These are phyloP conservation scores for Ampelocalamus luodianensis DNA, from an alignment of 176 grass and related monocot species.

Conservation along the genomic window DNA sequence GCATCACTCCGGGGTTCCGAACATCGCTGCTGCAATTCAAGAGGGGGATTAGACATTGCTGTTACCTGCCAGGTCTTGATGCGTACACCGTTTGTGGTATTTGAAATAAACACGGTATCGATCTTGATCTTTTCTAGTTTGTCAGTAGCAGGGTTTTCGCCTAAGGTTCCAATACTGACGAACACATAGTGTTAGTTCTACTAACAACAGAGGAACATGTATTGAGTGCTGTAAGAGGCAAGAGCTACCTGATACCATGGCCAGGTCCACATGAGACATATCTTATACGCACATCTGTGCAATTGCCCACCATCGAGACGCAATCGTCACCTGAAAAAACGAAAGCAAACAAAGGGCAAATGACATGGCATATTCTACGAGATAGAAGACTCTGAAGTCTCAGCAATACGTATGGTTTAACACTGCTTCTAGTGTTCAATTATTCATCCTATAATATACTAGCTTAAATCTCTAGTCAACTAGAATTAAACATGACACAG, in stretches of 20 bases:
- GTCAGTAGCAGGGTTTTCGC: conserved; percentile 40
- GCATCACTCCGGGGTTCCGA: not conserved
- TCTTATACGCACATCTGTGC: conserved; percentile 59
- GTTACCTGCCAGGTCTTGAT: conserved; percentile 76
- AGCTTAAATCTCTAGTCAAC: not conserved
- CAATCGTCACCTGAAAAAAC: conserved; percentile 71
- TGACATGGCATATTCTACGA: no score
- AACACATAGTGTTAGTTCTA: not conserved
- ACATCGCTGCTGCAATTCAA: not conserved
- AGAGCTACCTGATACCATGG: conserved; percentile 72
- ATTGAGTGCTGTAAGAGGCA: not conserved
- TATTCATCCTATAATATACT: not conserved
- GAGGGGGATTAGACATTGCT: not conserved
- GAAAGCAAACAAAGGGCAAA: no score
- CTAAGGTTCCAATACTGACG: conserved; percentile 71
- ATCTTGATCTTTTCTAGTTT: conserved; percentile 64
- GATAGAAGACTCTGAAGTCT: not conserved
- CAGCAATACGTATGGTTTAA: no score
- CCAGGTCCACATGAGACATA: conserved; percentile 73
- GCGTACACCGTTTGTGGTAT: conserved; percentile 62
- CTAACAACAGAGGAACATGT: not conserved
- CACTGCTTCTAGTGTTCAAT: no score
- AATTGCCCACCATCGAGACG: conserved; percentile 74
- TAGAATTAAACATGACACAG: not conserved
- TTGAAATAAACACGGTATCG: conserved; percentile 61